Percentiles rank a stretch among this genome's conserved stretches.
These are phyloP conservation scores for Rhodotorula kratochvilovae DNA, from an alignment of 768 basidiomycete species.

Conservation along the genomic window DNA sequence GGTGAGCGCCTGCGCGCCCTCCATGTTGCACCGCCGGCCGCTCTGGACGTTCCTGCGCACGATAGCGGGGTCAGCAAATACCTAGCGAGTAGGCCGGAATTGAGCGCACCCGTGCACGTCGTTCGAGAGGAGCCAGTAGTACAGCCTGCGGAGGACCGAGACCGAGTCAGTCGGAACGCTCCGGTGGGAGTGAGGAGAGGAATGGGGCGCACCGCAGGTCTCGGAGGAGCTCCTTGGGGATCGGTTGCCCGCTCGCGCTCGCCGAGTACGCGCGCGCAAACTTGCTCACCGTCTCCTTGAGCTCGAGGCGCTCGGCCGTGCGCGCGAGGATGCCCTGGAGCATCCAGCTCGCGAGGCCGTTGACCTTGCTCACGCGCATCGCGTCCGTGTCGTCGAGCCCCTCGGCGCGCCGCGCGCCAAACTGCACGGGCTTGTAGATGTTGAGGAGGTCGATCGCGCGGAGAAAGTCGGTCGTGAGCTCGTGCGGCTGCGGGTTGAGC, in stretches of 20 bases:
- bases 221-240: conserved; percentile 16
- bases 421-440: conserved; percentile 38
- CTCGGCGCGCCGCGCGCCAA: conserved; percentile 29
- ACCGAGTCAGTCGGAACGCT: neutral
- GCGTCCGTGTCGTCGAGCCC: conserved; percentile 32
- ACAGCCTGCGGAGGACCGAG: conserved; percentile 5
- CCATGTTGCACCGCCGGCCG: conserved; percentile 36
- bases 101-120: conserved; percentile 29
- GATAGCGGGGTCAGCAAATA: too few relatives aligned
- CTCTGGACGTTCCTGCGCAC: conserved; percentile 30
- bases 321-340: conserved; percentile 32
- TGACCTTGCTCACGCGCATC: conserved; percentile 33
- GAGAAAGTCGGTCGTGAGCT: conserved; percentile 39
- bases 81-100: too few relatives aligned
- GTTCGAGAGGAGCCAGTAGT: conserved; percentile 36
- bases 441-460: conserved; percentile 36
- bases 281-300: conserved; percentile 11
- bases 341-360: conserved; percentile 38
- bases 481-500: conserved; percentile 38
- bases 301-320: conserved; percentile 31
- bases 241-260: conserved; percentile 19
- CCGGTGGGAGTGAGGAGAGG: too few relatives aligned
- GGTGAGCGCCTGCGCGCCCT: conserved; percentile 32
- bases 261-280: conserved; percentile 36
- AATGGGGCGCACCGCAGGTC: conserved; percentile 19